Evolutionary conservation across 192 early-diverging fungal species (phyloP), one percentile per base, ranked within the genome.

Genomic region (Coemansia pectinata): DNA sequence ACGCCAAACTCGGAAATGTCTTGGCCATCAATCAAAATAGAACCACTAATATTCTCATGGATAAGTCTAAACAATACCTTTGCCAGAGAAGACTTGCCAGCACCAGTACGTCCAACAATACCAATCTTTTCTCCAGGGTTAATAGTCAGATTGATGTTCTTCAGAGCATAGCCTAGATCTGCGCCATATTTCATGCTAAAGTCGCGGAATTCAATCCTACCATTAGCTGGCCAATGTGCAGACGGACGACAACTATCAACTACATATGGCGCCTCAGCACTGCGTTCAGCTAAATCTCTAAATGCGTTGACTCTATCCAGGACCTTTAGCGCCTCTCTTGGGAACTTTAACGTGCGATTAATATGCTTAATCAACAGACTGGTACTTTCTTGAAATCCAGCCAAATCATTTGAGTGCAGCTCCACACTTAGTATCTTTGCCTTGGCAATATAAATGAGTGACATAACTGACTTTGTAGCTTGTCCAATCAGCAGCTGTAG

Each of bases 11-110:
- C 86, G 27, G 79, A 83, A 21, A 91, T 86, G 65, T 95, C 91
- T 12, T 93, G 53, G 10, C 88, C 89, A 70, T 97, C 94, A 60
- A 97, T 92, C 34, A 84, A 65, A 48, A 96, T 93, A 1, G 78
- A 72, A 1, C 81, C 81, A 2, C 34, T 57, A 1, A 76, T 66
- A 0, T 85, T 87, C 42, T 90, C 88, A 23, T 88, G 84, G 57
- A 90, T 78, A 36, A 91, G 78, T 11, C 85, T 85, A 67, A 91
- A 90, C 34, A 91, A 71, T 6, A 85, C 79, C 42, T 83, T 78
- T 1, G 83, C 78, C 19, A 90, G 65, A 5, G 89, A 84, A 1
- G 89, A 88, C 63, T 91, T 91, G 1, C 90, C 90, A 5, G 88
- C 87, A 17, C 90, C 87, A 3, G 86, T 87, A 17, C 81, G 70